Base-by-base conservation (phyloP, 768 basidiomycete genomes). In the Tephrocybe rancida region DNA sequence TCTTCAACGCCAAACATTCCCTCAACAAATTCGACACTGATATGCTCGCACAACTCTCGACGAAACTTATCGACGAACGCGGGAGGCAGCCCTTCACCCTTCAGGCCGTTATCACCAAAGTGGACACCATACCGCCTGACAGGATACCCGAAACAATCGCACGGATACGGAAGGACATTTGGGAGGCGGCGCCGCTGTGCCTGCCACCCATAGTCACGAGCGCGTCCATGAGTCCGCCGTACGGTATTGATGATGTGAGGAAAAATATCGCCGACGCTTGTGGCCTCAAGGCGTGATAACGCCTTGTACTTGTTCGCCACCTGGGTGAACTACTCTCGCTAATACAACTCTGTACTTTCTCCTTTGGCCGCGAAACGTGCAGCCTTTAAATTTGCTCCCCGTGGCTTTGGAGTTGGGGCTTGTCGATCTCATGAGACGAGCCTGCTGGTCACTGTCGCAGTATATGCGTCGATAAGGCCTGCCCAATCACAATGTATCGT, bases 71-170 rank as follows among this genome's bases (percentile, higher is more conserved):
- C 54, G 61, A 70, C 54, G 61, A 66, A 42, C 71, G 71, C 37
- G 75, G 73, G 3, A 66, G 64, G 0, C 70, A 73, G 27, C 72
- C 68, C 1, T 84, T 84, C 65, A 87, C 87, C 0, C 68, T 91
- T 1, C 90, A 92, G 61, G 76, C 87, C 1, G 71, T 92, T 53
- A 80, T 91, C 59, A 90, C 90, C 38, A 90, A 90, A 67, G 78
- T 76, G 1, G 89, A 92, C 65, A 69, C 69, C 3, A 71, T 88
- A 4, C 69, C 74, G 2, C 14, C 57, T 11, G 61, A 67, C 7
- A 61, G 73, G 22, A 66, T 78, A 2, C 54, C 67, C 8, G 53
- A 63, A 11, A 68, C 67, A 1, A 64, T 88, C 26, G 60, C 69
- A 24, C 65, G 66, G 38, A 76, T 88, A 48, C 74, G 70, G 51